Conservation (phyloP, 306 rosid species). For the Lathyrus tuberosus region DNA sequence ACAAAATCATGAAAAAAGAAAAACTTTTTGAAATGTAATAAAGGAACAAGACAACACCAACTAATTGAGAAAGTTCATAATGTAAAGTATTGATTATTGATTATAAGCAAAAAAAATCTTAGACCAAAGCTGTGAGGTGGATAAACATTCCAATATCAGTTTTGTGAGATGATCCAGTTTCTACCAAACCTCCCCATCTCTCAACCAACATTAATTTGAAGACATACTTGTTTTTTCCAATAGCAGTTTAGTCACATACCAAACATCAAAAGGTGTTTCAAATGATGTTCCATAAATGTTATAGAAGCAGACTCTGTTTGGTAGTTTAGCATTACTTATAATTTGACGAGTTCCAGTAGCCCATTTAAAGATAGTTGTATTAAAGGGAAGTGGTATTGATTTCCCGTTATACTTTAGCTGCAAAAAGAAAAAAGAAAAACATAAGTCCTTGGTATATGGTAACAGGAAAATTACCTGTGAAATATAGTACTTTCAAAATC, state of each 20-base stretch:
- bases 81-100: conserved; percentile 20
- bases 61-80: conserved; percentile 5
- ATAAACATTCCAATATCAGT: conserved; percentile 15
- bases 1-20: conserved; percentile 8
- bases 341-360: conserved; percentile 73
- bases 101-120: conserved; percentile 4
- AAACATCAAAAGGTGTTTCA: conserved; percentile 86
- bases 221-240: background rate
- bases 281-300: conserved; percentile 80
- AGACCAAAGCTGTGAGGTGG: conserved; percentile 14
- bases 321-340: conserved; percentile 61
- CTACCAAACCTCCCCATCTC: conserved; percentile 28
- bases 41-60: conserved; percentile 24
- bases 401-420: conserved; percentile 76
- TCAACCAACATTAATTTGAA: conserved; percentile 27
- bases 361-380: conserved; percentile 68
- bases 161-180: conserved; percentile 30
- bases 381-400: conserved; percentile 71
- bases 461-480: conserved; percentile 17
- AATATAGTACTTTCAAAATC: background rate
- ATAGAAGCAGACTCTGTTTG: conserved; percentile 78
- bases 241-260: conserved; percentile 60
- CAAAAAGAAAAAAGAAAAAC: conserved; percentile 34
- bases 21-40: conserved; percentile 3
- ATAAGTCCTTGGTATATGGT: conserved; percentile 34